Conservation (phyloP, 768 basidiomycete species). For the Polyporus arcularius region DNA sequence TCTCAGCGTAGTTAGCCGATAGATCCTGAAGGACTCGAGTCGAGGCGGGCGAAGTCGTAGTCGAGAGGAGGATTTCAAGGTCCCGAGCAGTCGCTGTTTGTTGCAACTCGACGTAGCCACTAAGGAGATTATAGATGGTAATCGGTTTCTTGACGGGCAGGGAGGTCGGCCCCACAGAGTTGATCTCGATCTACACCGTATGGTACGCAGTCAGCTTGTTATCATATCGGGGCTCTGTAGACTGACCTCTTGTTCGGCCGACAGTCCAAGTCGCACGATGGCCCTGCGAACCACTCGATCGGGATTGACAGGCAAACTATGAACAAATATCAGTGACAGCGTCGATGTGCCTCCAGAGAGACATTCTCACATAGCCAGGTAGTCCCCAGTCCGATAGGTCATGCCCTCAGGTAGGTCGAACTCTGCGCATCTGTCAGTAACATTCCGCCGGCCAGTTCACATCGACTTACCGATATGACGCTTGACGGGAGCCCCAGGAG, state of each 20-base stretch:
- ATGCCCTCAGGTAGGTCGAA: constrained; percentile 40
- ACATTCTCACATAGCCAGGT: constrained; percentile 42
- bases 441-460: not conserved
- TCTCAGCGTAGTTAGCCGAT: constrained; percentile 30
- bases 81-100: constrained; percentile 48
- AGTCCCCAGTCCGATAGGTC: constrained; percentile 47
- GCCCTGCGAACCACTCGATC: constrained; percentile 39
- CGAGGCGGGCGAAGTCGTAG: constrained; percentile 29
- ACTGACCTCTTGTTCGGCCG: constrained; percentile 40
- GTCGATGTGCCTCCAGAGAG: not conserved
- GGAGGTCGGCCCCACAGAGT: constrained; percentile 38
- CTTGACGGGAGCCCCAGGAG: constrained; percentile 38
- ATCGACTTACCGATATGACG: constrained; percentile 39
- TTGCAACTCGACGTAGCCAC: constrained; percentile 48
- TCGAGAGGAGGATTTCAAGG: constrained; percentile 35
- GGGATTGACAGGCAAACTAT: constrained; percentile 45
- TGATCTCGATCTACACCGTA: constrained; percentile 34
- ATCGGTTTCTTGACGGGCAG: constrained; percentile 42
- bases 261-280: constrained; percentile 38
- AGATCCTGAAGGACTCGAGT: constrained; percentile 32
- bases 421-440: constrained; percentile 25
- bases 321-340: not conserved
- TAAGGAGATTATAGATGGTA: constrained; percentile 37
- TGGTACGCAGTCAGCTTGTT: not conserved
- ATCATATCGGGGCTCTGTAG: not conserved